Evolutionary conservation across 2,329 filamentous ascomycete species (phyloP).

Genomic region (Sporothrix pallida): DNA sequence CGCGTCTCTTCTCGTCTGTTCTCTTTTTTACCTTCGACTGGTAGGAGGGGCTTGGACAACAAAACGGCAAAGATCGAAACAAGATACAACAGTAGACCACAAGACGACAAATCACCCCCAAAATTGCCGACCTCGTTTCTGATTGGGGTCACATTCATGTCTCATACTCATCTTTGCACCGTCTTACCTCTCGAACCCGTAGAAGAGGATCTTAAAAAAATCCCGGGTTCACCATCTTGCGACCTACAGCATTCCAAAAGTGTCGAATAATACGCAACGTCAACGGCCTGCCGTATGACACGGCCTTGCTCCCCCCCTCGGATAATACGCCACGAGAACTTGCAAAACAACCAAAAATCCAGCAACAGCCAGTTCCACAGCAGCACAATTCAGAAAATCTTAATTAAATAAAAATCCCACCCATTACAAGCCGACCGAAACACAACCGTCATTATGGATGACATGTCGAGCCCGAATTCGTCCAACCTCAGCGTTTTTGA

Average conservation of each 20-base stretch:
- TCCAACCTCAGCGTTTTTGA: conserved; percentile 38
- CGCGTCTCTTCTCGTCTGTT: conserved; percentile 7
- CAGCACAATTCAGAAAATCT: not conserved
- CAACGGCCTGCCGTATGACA: not conserved
- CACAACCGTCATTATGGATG: conserved; percentile 35
- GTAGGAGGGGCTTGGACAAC: not conserved
- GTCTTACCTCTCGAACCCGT: conserved; percentile 32
- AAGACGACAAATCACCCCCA: not conserved
- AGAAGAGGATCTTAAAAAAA: conserved; percentile 33
- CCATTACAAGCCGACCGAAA: not conserved
- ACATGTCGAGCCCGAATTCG: conserved; percentile 37
- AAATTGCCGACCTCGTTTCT: conserved; percentile 2
- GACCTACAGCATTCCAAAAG: conserved; percentile 5
- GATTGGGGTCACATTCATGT: conserved; percentile 35
- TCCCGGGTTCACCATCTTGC: conserved; percentile 19
- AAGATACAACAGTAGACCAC: not conserved
- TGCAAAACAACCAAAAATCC: not conserved
- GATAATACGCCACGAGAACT: not conserved
- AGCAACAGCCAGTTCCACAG: not conserved
- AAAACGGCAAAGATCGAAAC: not conserved
- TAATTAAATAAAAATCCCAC: not conserved
- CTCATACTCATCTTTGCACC: conserved; percentile 25
- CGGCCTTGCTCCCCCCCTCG: not conserved
- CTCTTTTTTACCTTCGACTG: not conserved
- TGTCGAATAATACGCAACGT: conserved; percentile 5